phyloP scores from a whole-genome alignment of 2,329 filamentous ascomycete species.

The Podosphaera fusca region DNA sequence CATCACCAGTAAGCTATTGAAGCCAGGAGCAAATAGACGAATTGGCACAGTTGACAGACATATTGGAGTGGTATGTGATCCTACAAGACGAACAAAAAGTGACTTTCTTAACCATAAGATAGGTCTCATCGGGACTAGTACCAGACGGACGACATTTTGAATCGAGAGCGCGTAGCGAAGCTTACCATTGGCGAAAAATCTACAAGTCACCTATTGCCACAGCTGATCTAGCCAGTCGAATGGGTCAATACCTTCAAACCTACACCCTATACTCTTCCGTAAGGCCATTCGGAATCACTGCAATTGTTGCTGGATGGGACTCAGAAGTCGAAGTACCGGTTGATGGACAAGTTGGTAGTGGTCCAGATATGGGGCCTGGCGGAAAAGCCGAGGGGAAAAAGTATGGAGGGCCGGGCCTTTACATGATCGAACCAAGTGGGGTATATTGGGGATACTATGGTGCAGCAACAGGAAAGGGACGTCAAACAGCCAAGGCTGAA shows the following conservation, averaged over 20 bases:
- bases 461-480: constrained; percentile 86
- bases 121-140: constrained; percentile 86
- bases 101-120: constrained; percentile 2
- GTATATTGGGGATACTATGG: constrained; percentile 98
- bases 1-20: constrained; percentile 82
- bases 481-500: constrained; percentile 92
- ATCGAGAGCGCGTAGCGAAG: constrained; percentile 82
- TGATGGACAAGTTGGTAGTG: constrained; percentile 71
- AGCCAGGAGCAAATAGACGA: constrained; percentile 86
- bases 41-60: constrained; percentile 90
- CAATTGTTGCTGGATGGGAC: constrained; percentile 85
- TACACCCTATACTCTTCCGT: constrained; percentile 96
- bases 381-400: constrained; percentile 56
- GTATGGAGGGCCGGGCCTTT: constrained; percentile 76
- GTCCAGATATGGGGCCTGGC: constrained; percentile 57
- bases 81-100: background rate
- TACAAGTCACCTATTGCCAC: constrained; percentile 92
- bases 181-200: constrained; percentile 67
- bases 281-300: constrained; percentile 86
- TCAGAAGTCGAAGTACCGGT: constrained; percentile 66
- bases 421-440: constrained; percentile 97
- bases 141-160: constrained; percentile 92
- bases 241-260: constrained; percentile 89
- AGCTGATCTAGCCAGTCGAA: constrained; percentile 67
- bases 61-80: constrained; percentile 57